phyloP scores from a whole-genome alignment of 1,284 basidiomycete species.

The Tilletiaria anomala region DNA sequence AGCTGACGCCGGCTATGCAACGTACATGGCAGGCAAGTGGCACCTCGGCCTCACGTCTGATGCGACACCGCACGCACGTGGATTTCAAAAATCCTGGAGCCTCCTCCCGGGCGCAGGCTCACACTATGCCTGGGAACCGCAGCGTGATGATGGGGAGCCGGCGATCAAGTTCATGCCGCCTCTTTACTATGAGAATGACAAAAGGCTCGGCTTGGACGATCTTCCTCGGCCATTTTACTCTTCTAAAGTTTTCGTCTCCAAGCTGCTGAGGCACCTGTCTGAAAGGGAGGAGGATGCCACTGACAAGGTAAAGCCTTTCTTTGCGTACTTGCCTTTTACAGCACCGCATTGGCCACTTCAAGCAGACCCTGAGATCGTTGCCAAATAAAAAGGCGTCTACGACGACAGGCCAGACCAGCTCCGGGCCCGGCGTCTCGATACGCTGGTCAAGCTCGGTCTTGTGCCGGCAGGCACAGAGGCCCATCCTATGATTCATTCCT shows the following conservation, averaged over 20 bases:
- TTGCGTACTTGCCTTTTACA: slow-evolving; percentile 17
- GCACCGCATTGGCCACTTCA: slow-evolving; percentile 22
- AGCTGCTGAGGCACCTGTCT: slow-evolving; percentile 9
- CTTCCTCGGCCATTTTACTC: slow-evolving; percentile 14
- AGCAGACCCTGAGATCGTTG: slow-evolving; percentile 12
- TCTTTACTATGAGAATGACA: slow-evolving; percentile 7
- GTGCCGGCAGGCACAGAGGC: slow-evolving; percentile 12
- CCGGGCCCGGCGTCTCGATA: slow-evolving; percentile 18
- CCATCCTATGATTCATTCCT: slow-evolving; percentile 12
- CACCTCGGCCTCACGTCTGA: slow-evolving; percentile 32
- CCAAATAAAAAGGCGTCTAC: slow-evolving; percentile 29
- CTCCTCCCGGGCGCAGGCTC: slow-evolving; percentile 33
- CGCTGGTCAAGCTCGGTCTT: slow-evolving; percentile 20
- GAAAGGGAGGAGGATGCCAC: slow-evolving; percentile 1
- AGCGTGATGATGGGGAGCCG: slow-evolving; percentile 7
- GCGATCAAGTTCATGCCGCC: slow-evolving; percentile 9
- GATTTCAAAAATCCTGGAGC: slow-evolving; percentile 31
- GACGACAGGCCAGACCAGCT: slow-evolving; percentile 31
- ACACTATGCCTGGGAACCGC: slow-evolving; percentile 28
- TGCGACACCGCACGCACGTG: slow-evolving; percentile 17
- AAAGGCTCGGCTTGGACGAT: slow-evolving; percentile 2
- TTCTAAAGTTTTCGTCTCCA: slow-evolving; percentile 9
- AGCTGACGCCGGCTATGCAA: slow-evolving; percentile 13
- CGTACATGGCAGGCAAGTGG: slow-evolving; percentile 28
- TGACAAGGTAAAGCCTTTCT: slow-evolving; percentile 9